Evolutionary conservation across 2,329 filamentous ascomycete genomes (phyloP), one percentile per base, ranked within the genome.

Genomic region (Cadophora malorum): DNA sequence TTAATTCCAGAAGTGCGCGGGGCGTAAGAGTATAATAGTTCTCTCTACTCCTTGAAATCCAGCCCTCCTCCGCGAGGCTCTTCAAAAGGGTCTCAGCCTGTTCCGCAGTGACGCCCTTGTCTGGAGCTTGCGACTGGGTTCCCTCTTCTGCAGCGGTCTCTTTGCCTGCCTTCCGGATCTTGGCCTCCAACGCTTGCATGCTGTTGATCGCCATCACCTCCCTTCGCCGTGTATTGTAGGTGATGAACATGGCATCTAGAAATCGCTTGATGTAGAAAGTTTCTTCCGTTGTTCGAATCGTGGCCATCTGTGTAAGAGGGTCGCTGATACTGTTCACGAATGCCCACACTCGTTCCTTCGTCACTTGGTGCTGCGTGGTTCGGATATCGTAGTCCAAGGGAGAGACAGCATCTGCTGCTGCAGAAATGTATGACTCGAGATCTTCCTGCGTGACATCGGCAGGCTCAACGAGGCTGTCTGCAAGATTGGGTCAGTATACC

Each of bases 231-330:
- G 90, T 93, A 77, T 98, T 98, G 81, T 93, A 89, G 23, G 88
- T 91, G 71, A 96, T 93, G 77, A 98, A 99, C 87, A 99, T 97
- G 74, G 87, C 89, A 78, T 97, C 94, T 0, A 99, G 86, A 3
- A 97, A 79, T 9, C 96, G 86, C 80, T 96, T 96, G 65, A 98
- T 87, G 78, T 93, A 99, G 0, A 91, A 88, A 38, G 98, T 92
- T 81, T 98, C 94, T 73, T 97, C 94, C 0, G 93, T 82, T 8
- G 85, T 86, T 77, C 91, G 92, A 0, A 87, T 88, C 0, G 96
- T 98, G 1, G 94, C 93, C 49, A 97, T 85, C 76, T 97, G 95
- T 0, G 93, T 96, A 68, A 95, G 83, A 0, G 90, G 83, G 79
- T 99, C 96, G 69, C 91, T 93, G 10, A 91, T 90, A 0, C 91